A percentile compares a stretch with the other conserved stretches of the same genome.
Evolutionary conservation across 2,329 filamentous ascomycete species (phyloP).

Genomic region (Colletotrichum endophyticum): DNA sequence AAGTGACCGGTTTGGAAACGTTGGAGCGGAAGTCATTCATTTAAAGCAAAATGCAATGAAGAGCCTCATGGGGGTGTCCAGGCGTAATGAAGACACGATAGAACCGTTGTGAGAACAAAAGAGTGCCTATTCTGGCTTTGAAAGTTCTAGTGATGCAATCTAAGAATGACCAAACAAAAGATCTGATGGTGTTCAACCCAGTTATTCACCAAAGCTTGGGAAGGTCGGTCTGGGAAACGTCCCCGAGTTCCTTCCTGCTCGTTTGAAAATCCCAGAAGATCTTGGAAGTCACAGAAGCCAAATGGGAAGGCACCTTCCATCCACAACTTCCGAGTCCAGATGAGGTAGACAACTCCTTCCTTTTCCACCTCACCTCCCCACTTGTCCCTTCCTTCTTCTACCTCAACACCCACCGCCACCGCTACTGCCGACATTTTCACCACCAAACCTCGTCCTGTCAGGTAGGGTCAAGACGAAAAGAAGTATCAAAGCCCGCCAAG

Average conservation of each 20-base stretch:
- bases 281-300: neutral
- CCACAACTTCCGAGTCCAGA: accelerated
- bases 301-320: neutral
- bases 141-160: neutral
- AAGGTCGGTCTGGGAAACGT: neutral
- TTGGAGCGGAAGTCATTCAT: neutral
- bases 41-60: neutral
- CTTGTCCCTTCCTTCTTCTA: neutral
- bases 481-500: neutral
- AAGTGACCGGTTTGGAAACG: neutral
- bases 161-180: neutral
- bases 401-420: neutral
- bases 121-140: accelerated
- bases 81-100: neutral
- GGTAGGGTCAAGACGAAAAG: neutral
- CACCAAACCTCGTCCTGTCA: neutral
- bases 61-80: accelerated
- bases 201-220: neutral
- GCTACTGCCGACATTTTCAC: neutral
- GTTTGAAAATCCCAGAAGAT: accelerated
- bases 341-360: neutral
- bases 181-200: neutral
- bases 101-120: neutral
- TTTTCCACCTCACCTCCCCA: neutral
- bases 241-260: neutral